These are phyloP conservation scores for Ascoidea asiatica DNA, from an alignment of 805 yeast genomes.

Conservation along the genomic window DNA sequence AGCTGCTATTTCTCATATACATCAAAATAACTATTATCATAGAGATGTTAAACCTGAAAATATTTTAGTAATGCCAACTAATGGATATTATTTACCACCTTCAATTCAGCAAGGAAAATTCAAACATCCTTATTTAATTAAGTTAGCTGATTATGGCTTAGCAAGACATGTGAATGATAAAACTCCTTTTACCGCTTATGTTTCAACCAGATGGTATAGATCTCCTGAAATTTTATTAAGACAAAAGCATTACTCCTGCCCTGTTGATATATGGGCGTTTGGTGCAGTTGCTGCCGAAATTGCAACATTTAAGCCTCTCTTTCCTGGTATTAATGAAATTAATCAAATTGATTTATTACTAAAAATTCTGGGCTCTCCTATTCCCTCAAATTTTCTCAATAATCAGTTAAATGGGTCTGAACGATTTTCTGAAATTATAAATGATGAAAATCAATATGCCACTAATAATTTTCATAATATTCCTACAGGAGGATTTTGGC, in stretches of 20 bases:
- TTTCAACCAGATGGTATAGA: constrained; percentile 78
- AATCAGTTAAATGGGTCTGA: too few relatives aligned
- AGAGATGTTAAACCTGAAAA: constrained; percentile 94
- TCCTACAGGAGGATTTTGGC: constrained; percentile 68
- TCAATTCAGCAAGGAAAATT: constrained; percentile 13
- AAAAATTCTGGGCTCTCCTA: constrained; percentile 64
- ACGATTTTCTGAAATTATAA: constrained; percentile 5
- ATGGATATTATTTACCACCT: constrained; percentile 3
- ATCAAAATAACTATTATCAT: constrained; percentile 53
- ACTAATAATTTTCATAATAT: constrained; percentile 13
- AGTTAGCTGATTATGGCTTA: constrained; percentile 71
- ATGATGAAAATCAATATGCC: constrained; percentile 7
- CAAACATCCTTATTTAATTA: constrained; percentile 36
- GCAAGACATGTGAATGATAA: constrained; percentile 45
- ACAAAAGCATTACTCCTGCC: constrained; percentile 45
- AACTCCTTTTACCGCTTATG: constrained; percentile 57
- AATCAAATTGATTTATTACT: constrained; percentile 69
- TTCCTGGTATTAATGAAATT: constrained; percentile 69
- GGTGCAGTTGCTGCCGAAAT: constrained; percentile 68
- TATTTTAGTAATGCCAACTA: constrained; percentile 51
- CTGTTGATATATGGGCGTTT: constrained; percentile 80
- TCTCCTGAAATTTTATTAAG: constrained; percentile 70
- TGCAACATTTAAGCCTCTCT: constrained; percentile 61
- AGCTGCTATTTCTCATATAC: constrained; percentile 75
- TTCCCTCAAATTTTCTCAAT: constrained; percentile 13